Evolutionary conservation across 306 rosid species (phyloP), one percentile per base, ranked within the genome.

Genomic region (Gillenia trifoliata): DNA sequence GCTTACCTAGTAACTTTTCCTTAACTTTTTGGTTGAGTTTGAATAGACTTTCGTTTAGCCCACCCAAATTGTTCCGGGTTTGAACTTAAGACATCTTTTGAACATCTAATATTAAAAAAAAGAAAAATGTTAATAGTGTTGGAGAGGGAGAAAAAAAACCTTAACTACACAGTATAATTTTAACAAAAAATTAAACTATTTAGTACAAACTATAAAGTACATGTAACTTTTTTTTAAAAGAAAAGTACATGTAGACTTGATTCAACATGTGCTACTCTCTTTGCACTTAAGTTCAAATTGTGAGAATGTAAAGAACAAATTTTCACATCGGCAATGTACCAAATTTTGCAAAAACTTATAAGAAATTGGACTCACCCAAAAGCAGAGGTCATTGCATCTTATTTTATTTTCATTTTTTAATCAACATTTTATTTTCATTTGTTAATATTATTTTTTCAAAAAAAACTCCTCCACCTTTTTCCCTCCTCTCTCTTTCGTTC

Each of bases 391-490:
- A n/a, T n/a, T n/a, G n/a, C n/a, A n/a, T n/a, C n/a, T n/a, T n/a
- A n/a, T n/a, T n/a, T n/a, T n/a, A n/a, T n/a, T n/a, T n/a, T n/a
- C n/a, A n/a, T n/a, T n/a, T n/a, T n/a, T n/a, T n/a, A n/a, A n/a
- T n/a, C n/a, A n/a, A n/a, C n/a, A n/a, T n/a, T 66, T 34, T 56
- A 41, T 34, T 77, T 25, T 6, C n/a, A 71, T 25, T 64, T 2
- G 19, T 62, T 54, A 36, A 22, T 56, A 65, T 75, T 79, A 89
- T 91, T 86, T 64, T 64, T 62, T 64, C 0, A 89, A 88, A 85
- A 88, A 85, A 79, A 68, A 62, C 29, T 50, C 36, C 16, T 16
- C 74, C 6, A 68, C 82, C 87, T 81, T 80, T 87, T 85, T 88
- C 83, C 80, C 87, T 84, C 83, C 83, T 75, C 88, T 41, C 49